Base-by-base conservation (phyloP, 2,329 filamentous ascomycete species). In the Cladosporium sp. region DNA sequence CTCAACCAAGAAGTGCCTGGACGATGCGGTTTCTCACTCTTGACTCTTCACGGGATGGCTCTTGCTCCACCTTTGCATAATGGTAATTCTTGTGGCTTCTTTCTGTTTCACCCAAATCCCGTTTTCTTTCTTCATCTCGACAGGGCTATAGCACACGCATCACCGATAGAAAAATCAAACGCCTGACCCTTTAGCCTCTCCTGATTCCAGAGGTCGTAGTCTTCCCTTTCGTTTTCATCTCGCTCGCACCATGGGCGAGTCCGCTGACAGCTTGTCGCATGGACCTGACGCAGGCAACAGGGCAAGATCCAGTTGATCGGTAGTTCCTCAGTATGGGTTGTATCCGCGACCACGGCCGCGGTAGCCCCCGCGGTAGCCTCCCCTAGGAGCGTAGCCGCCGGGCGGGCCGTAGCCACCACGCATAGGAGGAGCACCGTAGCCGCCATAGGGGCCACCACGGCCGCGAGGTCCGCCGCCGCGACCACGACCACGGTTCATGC, bases 401-500 rank as follows among this genome's bases (percentile, higher is more conserved):
- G 57, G 55, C 22, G 53, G 57, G 14, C 62, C 64, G 44, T 62
- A 66, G 52, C 79, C 79, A 16, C 74, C 72, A 54, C 56, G 59
- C 82, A 53, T 74, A 67, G 72, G 70, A 49, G 70, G 68, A 56
- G 68, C 66, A 56, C 75, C 80, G 37, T 77, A 79, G 42, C 82
- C 81, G 57, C 78, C 72, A 46, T 77, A 76, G 50, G 67, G 66
- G 38, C 69, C 66, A 33, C 70, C 64, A 32, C 67, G 56, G 19
- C 66, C 64, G 32, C 62, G 56, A 50, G 67, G 72, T 70, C 60
- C 71, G 52, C 76, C 75, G 38, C 72, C 71, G 28, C 80, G 77
- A 34, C 84, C 83, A 14, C 35, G 35, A 48, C 90, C 89, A 58
- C 92, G 84, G 61, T 82, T 86, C 89, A 98, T 92, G 56, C 93